Conservation (phyloP, 768 basidiomycete species). For the Lactarius tabidus region DNA sequence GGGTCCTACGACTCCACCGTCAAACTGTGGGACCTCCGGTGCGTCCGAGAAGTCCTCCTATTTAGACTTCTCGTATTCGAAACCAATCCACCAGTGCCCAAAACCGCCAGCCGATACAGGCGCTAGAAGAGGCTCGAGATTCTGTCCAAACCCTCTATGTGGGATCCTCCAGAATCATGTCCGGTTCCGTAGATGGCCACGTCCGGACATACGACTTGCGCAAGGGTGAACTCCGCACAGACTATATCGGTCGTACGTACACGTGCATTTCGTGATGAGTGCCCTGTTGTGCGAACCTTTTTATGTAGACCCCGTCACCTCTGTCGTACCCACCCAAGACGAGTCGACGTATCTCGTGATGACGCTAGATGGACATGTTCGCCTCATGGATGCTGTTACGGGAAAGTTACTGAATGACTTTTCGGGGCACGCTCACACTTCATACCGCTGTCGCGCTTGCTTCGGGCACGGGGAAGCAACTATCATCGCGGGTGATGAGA, state of each 20-base stretch:
- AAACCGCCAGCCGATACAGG: conserved; percentile 82
- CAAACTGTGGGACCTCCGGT: conserved; percentile 90
- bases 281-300: neutral
- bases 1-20: conserved; percentile 93
- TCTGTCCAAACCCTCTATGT: conserved; percentile 78
- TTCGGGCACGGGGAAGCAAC: conserved; percentile 81
- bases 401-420: conserved; percentile 88
- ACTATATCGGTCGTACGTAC: conserved; percentile 84
- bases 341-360: conserved; percentile 75
- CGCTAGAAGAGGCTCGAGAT: conserved; percentile 84
- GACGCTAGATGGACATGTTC: conserved; percentile 78
- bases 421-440: conserved; percentile 64
- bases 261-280: neutral
- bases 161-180: conserved; percentile 58
- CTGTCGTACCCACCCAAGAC: conserved; percentile 76
- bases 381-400: conserved; percentile 78
- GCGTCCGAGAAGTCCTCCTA: conserved; percentile 22
- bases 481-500: conserved; percentile 87
- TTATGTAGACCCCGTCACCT: conserved; percentile 77
- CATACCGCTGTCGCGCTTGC: conserved; percentile 75
- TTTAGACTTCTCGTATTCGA: neutral
- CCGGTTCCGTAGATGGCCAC: conserved; percentile 89
- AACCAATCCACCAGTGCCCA: conserved; percentile 49
- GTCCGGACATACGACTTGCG: conserved; percentile 93
- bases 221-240: conserved; percentile 83